Evolutionary conservation across 2,329 filamentous ascomycete genomes (phyloP).

Genomic region (Aschersonia sp.): DNA sequence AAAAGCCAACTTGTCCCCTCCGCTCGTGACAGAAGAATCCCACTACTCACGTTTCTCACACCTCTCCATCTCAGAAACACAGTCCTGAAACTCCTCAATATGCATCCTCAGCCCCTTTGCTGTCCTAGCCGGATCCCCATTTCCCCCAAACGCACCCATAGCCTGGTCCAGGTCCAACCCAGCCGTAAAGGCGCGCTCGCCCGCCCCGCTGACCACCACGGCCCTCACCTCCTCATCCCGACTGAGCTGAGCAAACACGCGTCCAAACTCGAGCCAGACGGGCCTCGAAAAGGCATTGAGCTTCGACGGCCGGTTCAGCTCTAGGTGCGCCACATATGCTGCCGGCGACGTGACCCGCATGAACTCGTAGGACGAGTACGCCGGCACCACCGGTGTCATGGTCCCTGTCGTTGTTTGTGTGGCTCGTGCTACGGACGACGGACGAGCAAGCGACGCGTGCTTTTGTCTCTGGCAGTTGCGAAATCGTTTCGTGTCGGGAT

Average conservation of each 20-base stretch:
- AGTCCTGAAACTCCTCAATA: conserved; percentile 68
- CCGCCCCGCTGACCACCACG: conserved; percentile 68
- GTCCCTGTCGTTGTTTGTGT: background rate
- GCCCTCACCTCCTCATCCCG: conserved; percentile 57
- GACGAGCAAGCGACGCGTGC: background rate
- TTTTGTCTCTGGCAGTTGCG: too few species aligned
- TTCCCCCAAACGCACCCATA: conserved; percentile 29
- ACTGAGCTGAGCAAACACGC: conserved; percentile 60
- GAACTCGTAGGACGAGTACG: conserved; percentile 41
- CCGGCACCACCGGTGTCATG: conserved; percentile 9
- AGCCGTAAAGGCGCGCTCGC: conserved; percentile 70
- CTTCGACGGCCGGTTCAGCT: conserved; percentile 79
- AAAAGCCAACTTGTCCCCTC: too few species aligned
- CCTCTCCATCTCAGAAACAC: conserved; percentile 60
- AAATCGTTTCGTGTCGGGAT: too few species aligned
- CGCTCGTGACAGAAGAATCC: too few species aligned
- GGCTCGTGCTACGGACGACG: background rate
- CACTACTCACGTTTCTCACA: conserved; percentile 63
- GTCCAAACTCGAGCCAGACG: conserved; percentile 75
- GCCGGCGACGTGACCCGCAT: conserved; percentile 61
- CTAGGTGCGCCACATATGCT: conserved; percentile 71
- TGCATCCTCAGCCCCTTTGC: conserved; percentile 49
- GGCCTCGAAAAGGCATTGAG: conserved; percentile 75
- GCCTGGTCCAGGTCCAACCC: conserved; percentile 74
- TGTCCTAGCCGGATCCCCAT: conserved; percentile 47